Base-by-base conservation (phyloP, 495 filamentous ascomycete genomes). In the Tuber indicum region DNA sequence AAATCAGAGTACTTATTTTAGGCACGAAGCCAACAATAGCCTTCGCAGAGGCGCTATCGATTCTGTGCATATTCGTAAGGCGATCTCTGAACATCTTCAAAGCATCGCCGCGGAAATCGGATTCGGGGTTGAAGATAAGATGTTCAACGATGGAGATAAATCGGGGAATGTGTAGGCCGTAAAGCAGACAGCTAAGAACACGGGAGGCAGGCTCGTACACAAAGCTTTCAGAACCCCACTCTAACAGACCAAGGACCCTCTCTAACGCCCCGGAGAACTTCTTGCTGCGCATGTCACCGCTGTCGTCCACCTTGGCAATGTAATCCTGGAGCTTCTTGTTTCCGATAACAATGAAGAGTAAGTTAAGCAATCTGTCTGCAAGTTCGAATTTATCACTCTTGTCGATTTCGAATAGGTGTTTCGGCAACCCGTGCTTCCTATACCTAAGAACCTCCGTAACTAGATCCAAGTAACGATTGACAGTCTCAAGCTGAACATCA, bases 131-230 rank as follows among this genome's bases (percentile, higher is more conserved):
- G 74, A 91, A 88, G 36, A 97, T 88, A 46, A 99, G 86, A 26
- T 89, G 87, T 77, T 94, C 92, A 69, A 95, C 91, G 32, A 92
- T 92, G 81, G 92, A 91, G 80, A 97, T 89, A 85, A 98, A 93
- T 84, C 97, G 92, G 52, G 89, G 87, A 12, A 92, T 92, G 6
- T 94, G 93, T 70, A 97, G 86, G 23, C 96, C 88, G 72, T 91
- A 89, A 26, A 99, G 87, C 9, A 96, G 86, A 44, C 91, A 88
- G 44, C 91, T 88, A 72, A 98, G 86, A 9, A 92, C 88, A n/a
- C 26, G 72, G 10, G 75, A 70, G 80, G 90, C 91, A 58, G 89
- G 87, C 80, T 87, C 88, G 83, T 89, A 91, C 83, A 88, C 90
- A 66, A 81, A 86, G 81, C 89, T 89, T 1, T 86, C 86, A 74